A percentile compares a stretch with the other conserved stretches of the same genome.
Evolutionary conservation across 1,284 basidiomycete genomes (phyloP).

Genomic region (Pterula multifida): DNA sequence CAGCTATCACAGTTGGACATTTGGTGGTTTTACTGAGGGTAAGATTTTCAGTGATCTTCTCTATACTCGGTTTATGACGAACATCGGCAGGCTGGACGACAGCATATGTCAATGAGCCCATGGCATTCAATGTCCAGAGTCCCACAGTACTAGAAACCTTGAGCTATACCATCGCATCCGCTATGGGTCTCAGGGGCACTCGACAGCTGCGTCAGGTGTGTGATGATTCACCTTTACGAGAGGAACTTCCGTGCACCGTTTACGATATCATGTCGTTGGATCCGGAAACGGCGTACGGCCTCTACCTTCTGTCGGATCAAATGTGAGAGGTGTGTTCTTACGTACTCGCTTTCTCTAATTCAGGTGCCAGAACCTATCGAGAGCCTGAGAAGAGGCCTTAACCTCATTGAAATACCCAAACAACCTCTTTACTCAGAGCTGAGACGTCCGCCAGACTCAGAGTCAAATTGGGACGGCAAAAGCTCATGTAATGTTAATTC

Average conservation of each 20-base stretch:
- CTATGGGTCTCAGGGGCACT: constrained; percentile 27
- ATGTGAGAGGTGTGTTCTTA: constrained; percentile 6
- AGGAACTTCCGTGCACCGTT: constrained; percentile 26
- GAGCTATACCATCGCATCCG: constrained; percentile 39
- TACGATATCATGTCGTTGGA: constrained; percentile 28
- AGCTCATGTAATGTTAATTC: constrained; percentile 22
- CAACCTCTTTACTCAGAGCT: constrained; percentile 20
- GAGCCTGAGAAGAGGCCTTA: constrained; percentile 9
- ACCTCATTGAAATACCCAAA: constrained; percentile 33
- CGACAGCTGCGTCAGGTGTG: constrained; percentile 30
- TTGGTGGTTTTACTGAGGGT: constrained; percentile 58
- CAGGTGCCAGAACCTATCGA: constrained; percentile 5
- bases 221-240: constrained; percentile 17
- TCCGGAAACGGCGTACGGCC: constrained; percentile 20
- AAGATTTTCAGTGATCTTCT: constrained; percentile 8
- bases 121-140: constrained; percentile 21
- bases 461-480: constrained; percentile 35
- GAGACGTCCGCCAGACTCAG: constrained; percentile 23
- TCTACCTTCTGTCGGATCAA: constrained; percentile 16
- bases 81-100: constrained; percentile 35
- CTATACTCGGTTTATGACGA: not conserved
- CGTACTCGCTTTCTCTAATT: not conserved
- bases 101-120: constrained; percentile 34
- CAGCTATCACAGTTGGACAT: constrained; percentile 58
- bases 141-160: constrained; percentile 38